Percentiles rank a stretch among this genome's conserved stretches.
Conservation (phyloP, 202 grass and related monocot genomes). For the Miscanthus sacchariflorus region DNA sequence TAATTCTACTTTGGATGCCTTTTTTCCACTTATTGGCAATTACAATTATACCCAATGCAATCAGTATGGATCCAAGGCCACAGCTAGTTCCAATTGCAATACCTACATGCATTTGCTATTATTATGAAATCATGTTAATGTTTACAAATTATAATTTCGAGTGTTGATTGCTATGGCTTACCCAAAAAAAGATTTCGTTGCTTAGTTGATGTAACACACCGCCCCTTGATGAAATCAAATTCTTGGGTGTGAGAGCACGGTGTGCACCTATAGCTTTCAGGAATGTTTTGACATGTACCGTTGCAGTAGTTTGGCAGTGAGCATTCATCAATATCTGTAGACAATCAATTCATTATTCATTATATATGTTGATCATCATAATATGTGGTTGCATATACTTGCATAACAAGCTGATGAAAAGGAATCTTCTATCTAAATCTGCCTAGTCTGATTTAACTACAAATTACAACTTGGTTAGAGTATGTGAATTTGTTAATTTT, state of each 20-base stretch:
- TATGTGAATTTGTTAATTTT: neutral
- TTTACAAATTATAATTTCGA: neutral
- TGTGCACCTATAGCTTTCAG: neutral
- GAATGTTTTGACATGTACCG: neutral
- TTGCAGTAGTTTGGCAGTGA: neutral
- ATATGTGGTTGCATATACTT: neutral
- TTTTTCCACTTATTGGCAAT: conserved; percentile 3
- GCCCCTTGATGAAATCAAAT: neutral
- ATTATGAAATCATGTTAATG: neutral
- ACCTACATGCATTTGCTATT: neutral
- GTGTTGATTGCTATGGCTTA: neutral
- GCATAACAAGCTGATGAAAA: neutral
- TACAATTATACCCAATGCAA: neutral
- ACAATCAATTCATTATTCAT: neutral
- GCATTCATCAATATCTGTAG: conserved; percentile 39
- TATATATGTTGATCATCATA: neutral
- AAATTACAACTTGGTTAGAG: neutral
- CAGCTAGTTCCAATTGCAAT: neutral
- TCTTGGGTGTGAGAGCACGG: neutral
- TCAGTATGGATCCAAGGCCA: neutral
- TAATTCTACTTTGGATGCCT: conserved; percentile 35
- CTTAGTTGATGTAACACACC: neutral
- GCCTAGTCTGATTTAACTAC: neutral
- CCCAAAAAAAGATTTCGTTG: neutral
- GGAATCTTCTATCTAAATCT: neutral